phyloP scores from a whole-genome alignment of 768 basidiomycete genomes.

The Podaxis sp. region DNA sequence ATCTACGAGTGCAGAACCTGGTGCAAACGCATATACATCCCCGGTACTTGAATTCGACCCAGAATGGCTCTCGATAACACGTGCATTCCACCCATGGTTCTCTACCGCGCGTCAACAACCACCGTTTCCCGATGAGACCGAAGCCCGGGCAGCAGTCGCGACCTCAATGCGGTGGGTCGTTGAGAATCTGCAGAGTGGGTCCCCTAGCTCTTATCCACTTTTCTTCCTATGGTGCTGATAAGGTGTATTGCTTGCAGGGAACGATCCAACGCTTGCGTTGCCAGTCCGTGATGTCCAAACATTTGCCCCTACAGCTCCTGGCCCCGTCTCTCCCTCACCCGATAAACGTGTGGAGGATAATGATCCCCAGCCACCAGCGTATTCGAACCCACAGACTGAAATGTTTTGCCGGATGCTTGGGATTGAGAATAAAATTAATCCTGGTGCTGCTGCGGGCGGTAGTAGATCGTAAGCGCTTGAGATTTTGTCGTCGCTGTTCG shows the following conservation, averaged over 20 bases:
- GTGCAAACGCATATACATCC: neutral
- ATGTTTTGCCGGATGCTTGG: constrained; percentile 81
- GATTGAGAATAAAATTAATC: constrained; percentile 67
- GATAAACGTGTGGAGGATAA: constrained; percentile 17
- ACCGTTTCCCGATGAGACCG: constrained; percentile 58
- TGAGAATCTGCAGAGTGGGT: constrained; percentile 42
- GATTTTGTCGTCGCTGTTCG: too few species aligned
- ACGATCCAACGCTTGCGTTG: constrained; percentile 26
- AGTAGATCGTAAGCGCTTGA: neutral
- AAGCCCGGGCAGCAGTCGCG: constrained; percentile 53
- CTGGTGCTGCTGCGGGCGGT: constrained; percentile 1
- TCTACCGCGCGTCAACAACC: constrained; percentile 50
- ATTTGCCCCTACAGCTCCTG: constrained; percentile 69
- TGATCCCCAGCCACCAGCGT: constrained; percentile 47
- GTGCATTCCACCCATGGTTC: constrained; percentile 81
- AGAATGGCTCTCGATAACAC: constrained; percentile 92
- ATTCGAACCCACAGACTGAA: constrained; percentile 87
- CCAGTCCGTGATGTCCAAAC: constrained; percentile 57
- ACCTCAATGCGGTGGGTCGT: constrained; percentile 69
- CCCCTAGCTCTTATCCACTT: neutral
- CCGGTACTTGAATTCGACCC: constrained; percentile 70
- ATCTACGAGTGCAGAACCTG: neutral
- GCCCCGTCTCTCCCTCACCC: constrained; percentile 26
- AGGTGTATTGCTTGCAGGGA: constrained; percentile 4
- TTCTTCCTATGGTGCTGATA: neutral